A percentile compares a stretch with the other conserved stretches of the same genome.
Conservation (phyloP, 306 rosid genomes). For the Hippophae tibetana region DNA sequence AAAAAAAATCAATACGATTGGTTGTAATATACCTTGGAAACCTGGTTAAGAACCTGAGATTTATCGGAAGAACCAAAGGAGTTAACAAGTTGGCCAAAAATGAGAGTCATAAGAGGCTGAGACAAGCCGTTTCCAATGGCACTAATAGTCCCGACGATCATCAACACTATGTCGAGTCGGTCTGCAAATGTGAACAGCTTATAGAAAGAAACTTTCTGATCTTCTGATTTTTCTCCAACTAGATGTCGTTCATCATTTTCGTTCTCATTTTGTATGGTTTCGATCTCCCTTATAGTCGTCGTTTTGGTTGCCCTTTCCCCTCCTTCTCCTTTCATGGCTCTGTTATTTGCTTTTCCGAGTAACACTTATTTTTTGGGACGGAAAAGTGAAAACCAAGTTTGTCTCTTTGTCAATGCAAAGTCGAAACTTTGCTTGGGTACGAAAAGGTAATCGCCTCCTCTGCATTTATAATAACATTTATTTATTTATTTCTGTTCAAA, state of each 20-base stretch:
- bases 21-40: constrained; percentile 43
- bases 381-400: no score
- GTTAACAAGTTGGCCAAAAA: constrained; percentile 45
- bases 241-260: not conserved
- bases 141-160: constrained; percentile 38
- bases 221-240: not conserved
- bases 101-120: constrained; percentile 51
- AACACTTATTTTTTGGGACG: no score
- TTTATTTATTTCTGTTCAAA: no score
- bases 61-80: constrained; percentile 35
- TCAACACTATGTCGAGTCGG: constrained; percentile 31
- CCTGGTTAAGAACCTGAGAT: constrained; percentile 13
- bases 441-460: no score
- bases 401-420: no score
- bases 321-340: not conserved
- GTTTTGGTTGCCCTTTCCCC: not conserved
- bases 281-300: not conserved
- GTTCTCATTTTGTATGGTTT: not conserved
- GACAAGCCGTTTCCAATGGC: constrained; percentile 41
- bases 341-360: not conserved
- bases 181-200: constrained; percentile 62
- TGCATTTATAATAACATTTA: no score
- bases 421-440: no score
- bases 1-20: no score
- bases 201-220: constrained; percentile 35